Percentiles rank a stretch among this genome's conserved stretches.
Evolutionary conservation across 208 protist genomes (phyloP).

Genomic region (Crithidia acanthocephali): DNA sequence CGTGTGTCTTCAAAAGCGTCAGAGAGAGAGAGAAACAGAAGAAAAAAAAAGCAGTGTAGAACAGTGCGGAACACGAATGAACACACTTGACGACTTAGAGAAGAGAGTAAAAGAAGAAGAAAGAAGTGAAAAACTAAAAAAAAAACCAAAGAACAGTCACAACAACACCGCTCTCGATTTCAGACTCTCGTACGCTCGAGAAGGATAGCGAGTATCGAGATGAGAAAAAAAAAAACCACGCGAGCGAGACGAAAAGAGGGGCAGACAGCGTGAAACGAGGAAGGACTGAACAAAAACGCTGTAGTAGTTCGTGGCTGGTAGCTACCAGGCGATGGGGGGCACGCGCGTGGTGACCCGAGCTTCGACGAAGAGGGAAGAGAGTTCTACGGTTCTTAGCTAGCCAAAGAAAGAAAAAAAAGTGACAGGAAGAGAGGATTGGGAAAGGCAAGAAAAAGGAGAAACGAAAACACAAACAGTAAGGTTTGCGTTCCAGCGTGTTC

Average conservation of each 20-base stretch:
- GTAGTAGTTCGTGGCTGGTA: background rate
- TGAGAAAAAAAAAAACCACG: background rate
- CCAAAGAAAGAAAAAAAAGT: background rate
- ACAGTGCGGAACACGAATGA: too few species aligned
- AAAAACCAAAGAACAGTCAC: too few species aligned
- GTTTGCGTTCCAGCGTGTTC: background rate
- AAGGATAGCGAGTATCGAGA: background rate
- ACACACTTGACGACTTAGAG: too few species aligned
- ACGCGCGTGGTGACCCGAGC: background rate
- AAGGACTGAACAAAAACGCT: background rate
- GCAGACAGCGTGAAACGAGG: background rate
- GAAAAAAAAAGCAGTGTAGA: too few species aligned
- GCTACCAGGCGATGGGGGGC: background rate
- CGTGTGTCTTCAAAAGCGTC: too few species aligned
- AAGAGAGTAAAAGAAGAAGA: too few species aligned
- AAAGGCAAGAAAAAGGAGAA: too few species aligned
- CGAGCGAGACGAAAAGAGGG: background rate
- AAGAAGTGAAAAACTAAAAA: too few species aligned
- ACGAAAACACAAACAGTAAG: background rate
- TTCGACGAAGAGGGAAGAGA: background rate
- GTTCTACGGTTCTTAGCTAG: background rate
- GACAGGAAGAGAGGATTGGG: background rate
- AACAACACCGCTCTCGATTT: too few species aligned
- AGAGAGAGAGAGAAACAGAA: too few species aligned
- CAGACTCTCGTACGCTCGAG: background rate